phyloP scores from a whole-genome alignment of 2,329 filamentous ascomycete species.

The Ophiostoma novo-ulmi region DNA sequence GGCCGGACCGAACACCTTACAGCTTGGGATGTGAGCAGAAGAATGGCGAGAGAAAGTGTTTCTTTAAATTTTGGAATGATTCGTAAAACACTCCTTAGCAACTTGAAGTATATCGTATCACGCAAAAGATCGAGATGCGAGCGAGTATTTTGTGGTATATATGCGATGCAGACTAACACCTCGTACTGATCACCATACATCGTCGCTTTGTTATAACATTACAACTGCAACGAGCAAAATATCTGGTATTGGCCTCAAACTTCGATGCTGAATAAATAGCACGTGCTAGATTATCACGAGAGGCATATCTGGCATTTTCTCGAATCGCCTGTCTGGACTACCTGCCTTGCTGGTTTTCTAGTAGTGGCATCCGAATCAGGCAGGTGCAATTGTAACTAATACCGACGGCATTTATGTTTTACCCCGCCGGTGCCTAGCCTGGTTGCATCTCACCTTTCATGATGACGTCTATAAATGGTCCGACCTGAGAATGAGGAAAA shows the following conservation, averaged over 20 bases:
- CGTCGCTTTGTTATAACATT: background rate
- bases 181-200: background rate
- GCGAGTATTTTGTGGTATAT: background rate
- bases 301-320: slow-evolving; percentile 2
- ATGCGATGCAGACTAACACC: background rate
- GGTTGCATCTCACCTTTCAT: background rate
- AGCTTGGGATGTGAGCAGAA: background rate
- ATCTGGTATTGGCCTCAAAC: background rate
- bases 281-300: background rate
- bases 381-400: slow-evolving; percentile 8
- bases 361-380: slow-evolving; percentile 9
- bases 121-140: too few species aligned
- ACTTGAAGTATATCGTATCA: background rate
- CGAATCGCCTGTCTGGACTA: background rate
- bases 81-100: too few species aligned
- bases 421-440: background rate
- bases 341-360: background rate
- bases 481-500: background rate
- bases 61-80: too few species aligned
- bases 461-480: slow-evolving; percentile 10
- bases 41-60: background rate
- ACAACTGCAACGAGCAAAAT: background rate
- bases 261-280: background rate
- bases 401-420: background rate
- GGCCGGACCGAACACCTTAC: background rate